Percentiles rank a stretch among this genome's conserved stretches.
phyloP scores from a whole-genome alignment of 306 rosid genomes.

The Castanospermum australe region DNA sequence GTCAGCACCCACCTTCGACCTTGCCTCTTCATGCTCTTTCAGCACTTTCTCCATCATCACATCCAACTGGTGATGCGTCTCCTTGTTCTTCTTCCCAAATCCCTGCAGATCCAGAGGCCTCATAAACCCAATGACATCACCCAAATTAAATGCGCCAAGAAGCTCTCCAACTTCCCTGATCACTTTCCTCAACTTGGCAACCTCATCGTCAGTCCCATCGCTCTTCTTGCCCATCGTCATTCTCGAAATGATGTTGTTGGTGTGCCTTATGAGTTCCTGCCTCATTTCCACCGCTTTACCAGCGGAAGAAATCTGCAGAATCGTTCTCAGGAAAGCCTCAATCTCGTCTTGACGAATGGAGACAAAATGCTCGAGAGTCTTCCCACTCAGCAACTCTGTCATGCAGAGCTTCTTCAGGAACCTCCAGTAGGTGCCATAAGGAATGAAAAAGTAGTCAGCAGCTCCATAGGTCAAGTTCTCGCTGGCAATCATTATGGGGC shows the following conservation, averaged over 20 bases:
- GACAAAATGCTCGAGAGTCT: constrained; percentile 25
- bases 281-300: constrained; percentile 39
- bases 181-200: constrained; percentile 22
- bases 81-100: constrained; percentile 31
- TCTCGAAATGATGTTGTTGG: constrained; percentile 36
- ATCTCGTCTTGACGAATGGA: constrained; percentile 20
- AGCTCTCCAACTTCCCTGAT: constrained; percentile 30
- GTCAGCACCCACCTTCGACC: not conserved
- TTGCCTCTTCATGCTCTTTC: constrained; percentile 52
- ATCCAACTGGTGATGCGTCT: constrained; percentile 42
- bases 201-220: constrained; percentile 26
- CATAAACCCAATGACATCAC: constrained; percentile 29
- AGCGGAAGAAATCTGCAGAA: not conserved
- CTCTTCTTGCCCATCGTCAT: constrained; percentile 54
- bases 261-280: constrained; percentile 29
- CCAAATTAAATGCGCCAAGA: constrained; percentile 28
- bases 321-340: not conserved
- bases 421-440: constrained; percentile 53
- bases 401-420: constrained; percentile 50
- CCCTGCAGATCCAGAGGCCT: constrained; percentile 46
- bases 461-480: constrained; percentile 52
- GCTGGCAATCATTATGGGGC: constrained; percentile 35
- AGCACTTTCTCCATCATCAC: constrained; percentile 48
- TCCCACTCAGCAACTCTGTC: constrained; percentile 58
- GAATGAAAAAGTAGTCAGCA: constrained; percentile 42